A percentile compares a stretch with the other conserved stretches of the same genome.
Conservation (phyloP, 495 filamentous ascomycete genomes). For the Talaromyces liani region DNA sequence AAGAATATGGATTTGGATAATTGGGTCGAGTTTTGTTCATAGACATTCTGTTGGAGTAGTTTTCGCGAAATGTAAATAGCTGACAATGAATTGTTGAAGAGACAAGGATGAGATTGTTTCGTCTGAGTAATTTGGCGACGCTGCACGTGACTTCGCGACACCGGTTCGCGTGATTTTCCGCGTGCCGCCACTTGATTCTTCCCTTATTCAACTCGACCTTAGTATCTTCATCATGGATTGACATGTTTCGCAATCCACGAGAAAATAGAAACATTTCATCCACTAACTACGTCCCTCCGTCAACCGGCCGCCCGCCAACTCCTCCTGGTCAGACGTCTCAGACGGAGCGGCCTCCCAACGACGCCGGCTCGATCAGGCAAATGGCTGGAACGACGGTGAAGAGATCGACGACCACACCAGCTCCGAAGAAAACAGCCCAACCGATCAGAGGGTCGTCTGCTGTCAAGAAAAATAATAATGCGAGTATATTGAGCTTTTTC, state of each 20-base stretch:
- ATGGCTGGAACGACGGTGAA: conserved; percentile 5
- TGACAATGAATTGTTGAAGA: background rate
- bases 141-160: background rate
- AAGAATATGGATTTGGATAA: conserved; percentile 56
- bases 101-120: background rate
- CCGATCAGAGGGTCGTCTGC: conserved; percentile 5
- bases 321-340: background rate
- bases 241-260: conserved; percentile 3
- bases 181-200: background rate
- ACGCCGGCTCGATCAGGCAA: background rate
- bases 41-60: background rate
- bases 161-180: background rate
- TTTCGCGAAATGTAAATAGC: background rate
- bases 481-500: conserved; percentile 76
- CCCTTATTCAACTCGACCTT: background rate
- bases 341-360: background rate
- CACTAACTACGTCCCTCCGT: background rate
- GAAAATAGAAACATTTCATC: background rate
- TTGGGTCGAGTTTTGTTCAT: conserved; percentile 47
- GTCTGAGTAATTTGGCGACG: background rate
- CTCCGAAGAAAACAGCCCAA: conserved; percentile 11
- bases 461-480: conserved; percentile 20
- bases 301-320: background rate
- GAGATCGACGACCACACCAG: background rate
- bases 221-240: background rate